Evolutionary conservation across 805 yeast species (phyloP).

Genomic region (Allodekkera sacchari): DNA sequence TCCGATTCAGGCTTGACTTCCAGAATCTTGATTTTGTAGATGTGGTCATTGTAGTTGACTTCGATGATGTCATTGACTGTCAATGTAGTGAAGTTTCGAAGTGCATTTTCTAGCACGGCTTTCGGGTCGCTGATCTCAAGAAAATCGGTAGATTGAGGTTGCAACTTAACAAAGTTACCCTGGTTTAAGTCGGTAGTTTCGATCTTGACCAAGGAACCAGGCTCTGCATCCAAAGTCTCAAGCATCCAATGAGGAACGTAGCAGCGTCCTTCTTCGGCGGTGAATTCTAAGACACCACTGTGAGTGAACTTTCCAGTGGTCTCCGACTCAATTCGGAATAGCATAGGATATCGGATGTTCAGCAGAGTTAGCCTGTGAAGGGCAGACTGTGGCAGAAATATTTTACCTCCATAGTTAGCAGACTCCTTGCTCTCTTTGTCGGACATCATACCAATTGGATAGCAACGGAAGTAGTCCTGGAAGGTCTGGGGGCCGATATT

Average conservation of each 20-base stretch:
- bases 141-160: conserved; percentile 92
- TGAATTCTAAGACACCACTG: conserved; percentile 92
- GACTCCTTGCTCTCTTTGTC: conserved; percentile 62
- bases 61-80: conserved; percentile 81
- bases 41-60: conserved; percentile 70
- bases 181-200: conserved; percentile 71
- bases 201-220: conserved; percentile 77
- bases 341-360: conserved; percentile 93
- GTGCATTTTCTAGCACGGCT: conserved; percentile 89
- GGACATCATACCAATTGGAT: conserved; percentile 87
- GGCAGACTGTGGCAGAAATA: conserved; percentile 90
- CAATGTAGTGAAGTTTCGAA: conserved; percentile 82
- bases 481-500: conserved; percentile 29
- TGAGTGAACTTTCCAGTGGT: conserved; percentile 53
- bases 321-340: conserved; percentile 71
- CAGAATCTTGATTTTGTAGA: conserved; percentile 72
- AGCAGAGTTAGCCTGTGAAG: conserved; percentile 81
- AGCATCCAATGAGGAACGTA: conserved; percentile 97
- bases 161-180: conserved; percentile 85
- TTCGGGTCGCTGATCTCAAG: conserved; percentile 92
- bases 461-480: conserved; percentile 86
- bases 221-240: conserved; percentile 58
- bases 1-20: conserved; percentile 76
- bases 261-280: conserved; percentile 94
- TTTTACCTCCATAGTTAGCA: conserved; percentile 92